A percentile compares a stretch with the other conserved stretches of the same genome.
Conservation (phyloP, 2,329 filamentous ascomycete genomes). For the Diaporthe humulicola region DNA sequence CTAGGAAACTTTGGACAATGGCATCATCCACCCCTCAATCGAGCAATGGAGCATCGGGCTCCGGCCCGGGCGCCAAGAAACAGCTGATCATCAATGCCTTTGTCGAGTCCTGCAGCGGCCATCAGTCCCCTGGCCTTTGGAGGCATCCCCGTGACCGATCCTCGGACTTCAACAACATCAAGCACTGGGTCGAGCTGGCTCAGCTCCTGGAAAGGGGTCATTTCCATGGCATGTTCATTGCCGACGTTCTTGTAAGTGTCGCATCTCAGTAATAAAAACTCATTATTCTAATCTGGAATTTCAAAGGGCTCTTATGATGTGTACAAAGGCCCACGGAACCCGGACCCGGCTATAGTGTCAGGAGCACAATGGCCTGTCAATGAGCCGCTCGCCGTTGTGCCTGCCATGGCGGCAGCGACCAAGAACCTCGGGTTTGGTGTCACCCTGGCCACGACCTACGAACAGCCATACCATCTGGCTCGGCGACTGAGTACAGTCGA, state of each 20-base stretch:
- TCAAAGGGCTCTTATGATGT: slow-evolving; percentile 74
- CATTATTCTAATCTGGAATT: neutral
- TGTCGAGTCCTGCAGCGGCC: slow-evolving; percentile 44
- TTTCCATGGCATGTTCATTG: slow-evolving; percentile 56
- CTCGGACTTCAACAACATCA: slow-evolving; percentile 42
- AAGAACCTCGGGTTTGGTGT: slow-evolving; percentile 78
- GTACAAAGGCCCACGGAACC: slow-evolving; percentile 69
- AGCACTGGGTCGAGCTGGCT: slow-evolving; percentile 52
- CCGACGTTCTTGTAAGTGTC: slow-evolving; percentile 48
- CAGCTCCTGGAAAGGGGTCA: slow-evolving; percentile 53
- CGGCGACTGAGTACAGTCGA: slow-evolving; percentile 75
- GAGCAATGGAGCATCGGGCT: neutral
- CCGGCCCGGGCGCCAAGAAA: slow-evolving; percentile 48
- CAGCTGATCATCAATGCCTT: slow-evolving; percentile 59
- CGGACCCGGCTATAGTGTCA: slow-evolving; percentile 71
- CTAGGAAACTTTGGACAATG: neutral
- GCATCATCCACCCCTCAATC: slow-evolving; percentile 30
- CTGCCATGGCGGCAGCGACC: slow-evolving; percentile 79
- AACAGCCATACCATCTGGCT: slow-evolving; percentile 78
- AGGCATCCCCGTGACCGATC: slow-evolving; percentile 41
- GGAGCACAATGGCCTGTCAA: slow-evolving; percentile 80
- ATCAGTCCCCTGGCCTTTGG: slow-evolving; percentile 40
- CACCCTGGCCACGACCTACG: slow-evolving; percentile 78
- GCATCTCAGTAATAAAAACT: neutral
- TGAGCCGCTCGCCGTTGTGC: slow-evolving; percentile 74